Conservation (phyloP, 805 yeast species). For the Yueomyces sp. region DNA sequence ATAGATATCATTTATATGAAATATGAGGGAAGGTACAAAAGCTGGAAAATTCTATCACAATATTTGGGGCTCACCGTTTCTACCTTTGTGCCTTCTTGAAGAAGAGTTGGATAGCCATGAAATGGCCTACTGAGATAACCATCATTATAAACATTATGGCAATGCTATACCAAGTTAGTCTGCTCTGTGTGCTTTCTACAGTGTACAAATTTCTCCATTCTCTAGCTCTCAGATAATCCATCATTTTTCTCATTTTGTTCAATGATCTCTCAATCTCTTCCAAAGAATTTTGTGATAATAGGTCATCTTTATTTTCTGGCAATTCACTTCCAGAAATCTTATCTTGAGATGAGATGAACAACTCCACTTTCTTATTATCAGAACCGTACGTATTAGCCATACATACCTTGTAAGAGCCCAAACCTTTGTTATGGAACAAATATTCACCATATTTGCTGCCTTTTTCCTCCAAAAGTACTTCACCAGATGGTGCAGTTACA, state of each 20-base stretch:
- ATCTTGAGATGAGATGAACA: slow-evolving; percentile 8
- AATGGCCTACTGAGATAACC: slow-evolving; percentile 61
- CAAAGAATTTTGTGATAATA: slow-evolving; percentile 37
- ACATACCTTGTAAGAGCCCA: slow-evolving; percentile 52
- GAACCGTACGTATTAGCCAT: slow-evolving; percentile 48
- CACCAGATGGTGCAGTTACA: slow-evolving; percentile 38
- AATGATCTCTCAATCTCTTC: slow-evolving; percentile 42
- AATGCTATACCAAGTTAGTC: slow-evolving; percentile 62
- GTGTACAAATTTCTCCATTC: slow-evolving; percentile 91
- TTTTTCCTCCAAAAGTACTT: slow-evolving; percentile 31
- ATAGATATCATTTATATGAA: background rate
- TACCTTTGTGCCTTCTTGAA: slow-evolving; percentile 37
- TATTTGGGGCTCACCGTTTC: slow-evolving; percentile 15
- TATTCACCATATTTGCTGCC: slow-evolving; percentile 50
- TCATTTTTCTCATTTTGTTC: slow-evolving; percentile 40
- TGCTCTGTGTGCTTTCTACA: slow-evolving; percentile 59
- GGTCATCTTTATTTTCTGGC: slow-evolving; percentile 35
- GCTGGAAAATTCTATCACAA: background rate
- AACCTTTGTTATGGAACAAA: slow-evolving; percentile 35
- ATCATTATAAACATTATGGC: slow-evolving; percentile 57
- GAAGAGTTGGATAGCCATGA: slow-evolving; percentile 62
- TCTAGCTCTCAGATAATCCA: slow-evolving; percentile 86
- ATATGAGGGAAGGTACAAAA: background rate
- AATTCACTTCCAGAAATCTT: slow-evolving; percentile 14
- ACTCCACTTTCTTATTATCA: slow-evolving; percentile 44